Evolutionary conservation across 202 grass and related monocot genomes (phyloP), one percentile per base, ranked within the genome.

Genomic region (Carex arenaria): DNA sequence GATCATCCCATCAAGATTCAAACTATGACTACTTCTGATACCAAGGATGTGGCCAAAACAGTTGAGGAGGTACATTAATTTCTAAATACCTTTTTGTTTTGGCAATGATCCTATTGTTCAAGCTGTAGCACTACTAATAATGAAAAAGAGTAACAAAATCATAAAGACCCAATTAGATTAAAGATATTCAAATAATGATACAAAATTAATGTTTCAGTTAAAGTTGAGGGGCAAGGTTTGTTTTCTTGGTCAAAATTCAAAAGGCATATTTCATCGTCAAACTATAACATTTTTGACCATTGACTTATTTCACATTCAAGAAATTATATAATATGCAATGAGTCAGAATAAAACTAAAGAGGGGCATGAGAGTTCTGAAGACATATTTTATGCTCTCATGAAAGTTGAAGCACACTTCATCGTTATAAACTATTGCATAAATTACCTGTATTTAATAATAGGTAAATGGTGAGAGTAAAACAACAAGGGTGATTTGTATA

Each of bases 21-120:
- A 68, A 99, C 96, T 54, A 99, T 99, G 96, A 96, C 96, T 5
- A 99, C 91, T 72, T 94, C 93, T 63, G 96, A 99, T 77, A 99
- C 96, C 63, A 99, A 99, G 79, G 93, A 99, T 89, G 93, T 99
- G 14, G 83, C 87, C 32, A 94, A 92, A 86, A 96, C 93, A 0
- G 93, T 99, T 38, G 91, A 96, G 83, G 96, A 99, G 96, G 96
- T 99, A 65, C 11, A 20, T 49, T 4, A 30, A 72, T 63, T 71
- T 79, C 53, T 78, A 78, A 19, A 57, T 57, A 87, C 30, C 13
- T 34, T 52, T 47, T 55, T 1, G 11, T 84, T 56, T 72, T 67
- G 10, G 45, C 66, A 71, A 79, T 20, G 8, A 51, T 51, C 20
- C n/a, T 72, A 18, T 31, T 53, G 38, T 76, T 54, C 22, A 38